Percentiles rank a stretch among this genome's conserved stretches.
phyloP scores from a whole-genome alignment of 2,329 filamentous ascomycete species.

The Paecilomyces niveus region DNA sequence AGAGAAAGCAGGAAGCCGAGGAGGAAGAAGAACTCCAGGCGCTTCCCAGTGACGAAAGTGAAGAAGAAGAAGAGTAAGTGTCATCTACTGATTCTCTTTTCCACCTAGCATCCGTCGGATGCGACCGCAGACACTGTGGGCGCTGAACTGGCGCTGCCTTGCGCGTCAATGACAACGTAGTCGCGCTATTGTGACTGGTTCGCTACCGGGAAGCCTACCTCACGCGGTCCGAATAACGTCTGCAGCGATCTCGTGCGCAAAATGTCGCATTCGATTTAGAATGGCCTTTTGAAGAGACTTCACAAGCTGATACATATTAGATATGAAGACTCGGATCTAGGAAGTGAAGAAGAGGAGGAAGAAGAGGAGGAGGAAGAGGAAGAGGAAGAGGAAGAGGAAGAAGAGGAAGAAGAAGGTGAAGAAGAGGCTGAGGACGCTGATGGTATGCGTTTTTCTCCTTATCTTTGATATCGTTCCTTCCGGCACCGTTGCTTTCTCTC shows the following conservation, averaged over 20 bases:
- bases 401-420: conserved; percentile 7
- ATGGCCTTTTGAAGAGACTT: background rate
- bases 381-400: conserved; percentile 4
- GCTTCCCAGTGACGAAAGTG: conserved; percentile 43
- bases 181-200: background rate
- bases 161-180: background rate
- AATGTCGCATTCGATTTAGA: background rate
- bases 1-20: conserved; percentile 44
- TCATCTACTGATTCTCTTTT: conserved; percentile 4
- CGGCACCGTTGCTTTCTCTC: background rate
- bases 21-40: conserved; percentile 38
- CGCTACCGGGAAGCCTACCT: background rate
- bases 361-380: conserved; percentile 28
- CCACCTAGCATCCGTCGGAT: background rate
- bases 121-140: background rate
- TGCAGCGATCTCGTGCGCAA: background rate
- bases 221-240: background rate
- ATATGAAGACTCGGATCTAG: conserved; percentile 9
- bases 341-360: conserved; percentile 46
- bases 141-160: background rate
- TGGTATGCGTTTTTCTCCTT: background rate
- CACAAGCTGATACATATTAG: background rate
- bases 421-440: conserved; percentile 28
- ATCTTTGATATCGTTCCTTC: background rate
- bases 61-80: conserved; percentile 46